phyloP scores from a whole-genome alignment of 306 rosid genomes.

The Quercus ilex region DNA sequence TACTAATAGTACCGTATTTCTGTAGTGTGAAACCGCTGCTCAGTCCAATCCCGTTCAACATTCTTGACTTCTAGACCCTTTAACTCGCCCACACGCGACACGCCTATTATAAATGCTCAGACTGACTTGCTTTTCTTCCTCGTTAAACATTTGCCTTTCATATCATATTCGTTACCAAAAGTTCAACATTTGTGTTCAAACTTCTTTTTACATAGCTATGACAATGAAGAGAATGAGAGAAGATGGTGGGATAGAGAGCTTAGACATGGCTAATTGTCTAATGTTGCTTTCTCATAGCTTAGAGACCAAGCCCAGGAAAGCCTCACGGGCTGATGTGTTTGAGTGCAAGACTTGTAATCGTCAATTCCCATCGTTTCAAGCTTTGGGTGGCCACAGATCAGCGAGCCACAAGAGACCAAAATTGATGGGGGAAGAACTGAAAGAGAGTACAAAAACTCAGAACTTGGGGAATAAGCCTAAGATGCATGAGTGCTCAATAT shows the following conservation, averaged over 20 bases:
- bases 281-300: conserved; percentile 35
- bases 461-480: conserved; percentile 14
- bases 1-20: too few species aligned
- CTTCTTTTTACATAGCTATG: background rate
- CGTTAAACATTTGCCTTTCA: background rate
- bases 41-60: too few species aligned
- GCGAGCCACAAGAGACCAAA: conserved; percentile 69
- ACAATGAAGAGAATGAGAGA: conserved; percentile 48
- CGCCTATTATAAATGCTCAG: background rate
- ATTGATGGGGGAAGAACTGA: conserved; percentile 1
- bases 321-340: conserved; percentile 18
- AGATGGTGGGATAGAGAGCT: conserved; percentile 9
- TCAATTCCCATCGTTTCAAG: conserved; percentile 73
- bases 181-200: background rate
- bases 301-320: background rate
- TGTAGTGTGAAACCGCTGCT: too few species aligned
- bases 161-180: background rate
- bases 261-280: conserved; percentile 34
- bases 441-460: conserved; percentile 7
- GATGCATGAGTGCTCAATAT: too few species aligned
- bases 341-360: conserved; percentile 83
- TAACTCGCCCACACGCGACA: too few species aligned
- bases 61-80: too few species aligned
- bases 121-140: background rate
- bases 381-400: conserved; percentile 79